Evolutionary conservation across 2,329 filamentous ascomycete genomes (phyloP).

Genomic region (Verticillium dahliae): DNA sequence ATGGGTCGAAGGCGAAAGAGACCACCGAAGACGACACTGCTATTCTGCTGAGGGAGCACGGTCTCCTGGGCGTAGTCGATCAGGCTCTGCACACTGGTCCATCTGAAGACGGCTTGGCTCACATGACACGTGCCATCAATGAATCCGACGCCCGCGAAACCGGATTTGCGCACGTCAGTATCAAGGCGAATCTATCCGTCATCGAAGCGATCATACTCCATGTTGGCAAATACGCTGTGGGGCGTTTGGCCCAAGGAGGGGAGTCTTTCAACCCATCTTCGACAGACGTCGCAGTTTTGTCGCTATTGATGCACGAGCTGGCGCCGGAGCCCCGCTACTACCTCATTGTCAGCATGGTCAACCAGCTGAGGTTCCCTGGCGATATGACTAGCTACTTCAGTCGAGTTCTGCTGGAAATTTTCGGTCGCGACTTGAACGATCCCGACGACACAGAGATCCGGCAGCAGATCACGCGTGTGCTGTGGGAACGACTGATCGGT

Average conservation of each 20-base stretch:
- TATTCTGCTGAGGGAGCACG: conserved; percentile 44
- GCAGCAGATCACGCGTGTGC: conserved; percentile 81
- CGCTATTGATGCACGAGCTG: conserved; percentile 69
- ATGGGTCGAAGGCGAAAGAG: conserved; percentile 63
- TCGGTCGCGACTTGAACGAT: conserved; percentile 66
- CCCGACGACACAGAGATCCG: conserved; percentile 77
- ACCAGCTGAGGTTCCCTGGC: conserved; percentile 87
- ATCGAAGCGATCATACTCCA: conserved; percentile 81
- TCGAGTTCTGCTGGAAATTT: conserved; percentile 76
- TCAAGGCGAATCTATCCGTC: conserved; percentile 63
- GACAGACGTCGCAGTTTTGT: conserved; percentile 65
- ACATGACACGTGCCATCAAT: conserved; percentile 68
- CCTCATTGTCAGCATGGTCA: conserved; percentile 75
- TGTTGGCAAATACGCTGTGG: conserved; percentile 67
- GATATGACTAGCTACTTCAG: conserved; percentile 90
- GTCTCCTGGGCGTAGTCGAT: conserved; percentile 54
- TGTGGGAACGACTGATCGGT: conserved; percentile 81
- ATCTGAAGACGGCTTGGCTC: conserved; percentile 66
- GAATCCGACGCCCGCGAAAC: conserved; percentile 51
- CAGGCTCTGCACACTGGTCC: conserved; percentile 54
- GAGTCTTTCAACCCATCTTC: conserved; percentile 58
- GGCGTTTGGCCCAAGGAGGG: conserved; percentile 48
- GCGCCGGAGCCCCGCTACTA: conserved; percentile 76
- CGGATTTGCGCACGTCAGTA: conserved; percentile 58
- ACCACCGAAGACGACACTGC: conserved; percentile 57